Conservation (phyloP, 148 eudicot genomes). For the Drosera capensis region DNA sequence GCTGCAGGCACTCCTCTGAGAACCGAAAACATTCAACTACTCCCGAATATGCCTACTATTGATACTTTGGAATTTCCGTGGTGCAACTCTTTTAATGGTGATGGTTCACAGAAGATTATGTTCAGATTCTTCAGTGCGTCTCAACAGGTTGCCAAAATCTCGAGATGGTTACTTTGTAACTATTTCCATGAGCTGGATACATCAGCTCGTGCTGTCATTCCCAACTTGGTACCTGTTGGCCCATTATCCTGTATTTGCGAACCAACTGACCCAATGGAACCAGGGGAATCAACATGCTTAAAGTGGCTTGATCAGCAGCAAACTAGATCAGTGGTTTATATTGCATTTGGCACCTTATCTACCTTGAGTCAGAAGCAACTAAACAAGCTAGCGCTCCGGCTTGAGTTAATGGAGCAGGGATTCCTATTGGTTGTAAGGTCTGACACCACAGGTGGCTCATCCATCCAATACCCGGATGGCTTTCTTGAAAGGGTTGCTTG, state of each 20-base stretch:
- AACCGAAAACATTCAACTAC: constrained; percentile 4
- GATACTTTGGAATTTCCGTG: constrained; percentile 8
- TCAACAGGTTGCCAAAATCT: constrained; percentile 1
- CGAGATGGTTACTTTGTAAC: constrained; percentile 16
- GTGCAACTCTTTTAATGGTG: constrained; percentile 4
- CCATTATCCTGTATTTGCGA: constrained; percentile 12
- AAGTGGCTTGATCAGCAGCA: constrained; percentile 22
- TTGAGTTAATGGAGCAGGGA: constrained; percentile 13
- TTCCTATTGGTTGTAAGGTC: constrained; percentile 24
- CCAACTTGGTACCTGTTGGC: constrained; percentile 15
- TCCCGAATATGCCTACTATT: constrained; percentile 10
- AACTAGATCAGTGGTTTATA: constrained; percentile 18
- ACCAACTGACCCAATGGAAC: constrained; percentile 7
- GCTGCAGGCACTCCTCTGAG: constrained; percentile 6
- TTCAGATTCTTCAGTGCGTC: neutral
- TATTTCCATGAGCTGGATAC: constrained; percentile 12
- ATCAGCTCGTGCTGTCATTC: constrained; percentile 5
- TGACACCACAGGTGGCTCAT: constrained; percentile 9
- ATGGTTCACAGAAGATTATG: neutral
- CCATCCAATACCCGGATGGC: constrained; percentile 8
- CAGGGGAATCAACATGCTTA: constrained; percentile 16
- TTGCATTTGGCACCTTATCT: constrained; percentile 25
- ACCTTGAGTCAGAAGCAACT: constrained; percentile 12
- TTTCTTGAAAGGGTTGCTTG: constrained; percentile 10
- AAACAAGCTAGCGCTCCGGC: constrained; percentile 10